Conservation (phyloP, 1,284 basidiomycete genomes). For the Pyrrhoderma noxium region DNA sequence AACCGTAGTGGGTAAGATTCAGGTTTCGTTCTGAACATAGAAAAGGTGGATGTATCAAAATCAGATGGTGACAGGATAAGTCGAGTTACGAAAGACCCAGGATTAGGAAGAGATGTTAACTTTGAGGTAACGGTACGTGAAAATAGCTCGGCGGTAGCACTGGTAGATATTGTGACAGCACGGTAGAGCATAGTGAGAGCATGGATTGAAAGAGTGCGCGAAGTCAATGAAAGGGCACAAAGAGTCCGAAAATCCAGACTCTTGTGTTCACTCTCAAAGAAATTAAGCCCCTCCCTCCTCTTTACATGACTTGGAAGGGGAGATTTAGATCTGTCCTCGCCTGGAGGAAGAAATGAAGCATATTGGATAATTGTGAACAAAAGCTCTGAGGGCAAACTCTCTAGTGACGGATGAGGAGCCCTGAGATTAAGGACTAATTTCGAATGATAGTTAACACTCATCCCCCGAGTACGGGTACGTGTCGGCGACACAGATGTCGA, state of each 20-base stretch:
- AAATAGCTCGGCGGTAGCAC: constrained; percentile 1
- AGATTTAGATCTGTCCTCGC: not conserved
- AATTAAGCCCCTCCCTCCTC: too few relatives aligned
- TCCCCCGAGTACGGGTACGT: not conserved
- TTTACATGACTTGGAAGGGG: not conserved
- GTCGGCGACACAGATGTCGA: not conserved
- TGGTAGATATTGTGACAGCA: not conserved
- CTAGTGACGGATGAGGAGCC: constrained; percentile 1
- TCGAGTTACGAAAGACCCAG: not conserved
- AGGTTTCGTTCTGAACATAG: not conserved
- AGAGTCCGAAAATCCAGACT: constrained; percentile 6
- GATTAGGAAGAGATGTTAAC: not conserved
- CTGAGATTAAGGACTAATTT: not conserved
- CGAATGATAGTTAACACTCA: not conserved
- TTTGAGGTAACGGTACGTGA: constrained; percentile 10
- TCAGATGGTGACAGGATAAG: too few relatives aligned
- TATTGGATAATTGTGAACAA: constrained; percentile 8
- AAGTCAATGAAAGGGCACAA: constrained; percentile 10
- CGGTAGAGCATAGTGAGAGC: constrained; percentile 12
- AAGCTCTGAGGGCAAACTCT: constrained; percentile 13
- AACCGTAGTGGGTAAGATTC: not conserved
- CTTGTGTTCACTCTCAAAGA: not conserved
- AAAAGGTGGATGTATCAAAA: too few relatives aligned
- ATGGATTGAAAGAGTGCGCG: constrained; percentile 2
- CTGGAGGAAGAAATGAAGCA: not conserved